Evolutionary conservation across 257 asterid genomes (phyloP), one percentile per base, ranked within the genome.

Genomic region (Capsicum baccatum): DNA sequence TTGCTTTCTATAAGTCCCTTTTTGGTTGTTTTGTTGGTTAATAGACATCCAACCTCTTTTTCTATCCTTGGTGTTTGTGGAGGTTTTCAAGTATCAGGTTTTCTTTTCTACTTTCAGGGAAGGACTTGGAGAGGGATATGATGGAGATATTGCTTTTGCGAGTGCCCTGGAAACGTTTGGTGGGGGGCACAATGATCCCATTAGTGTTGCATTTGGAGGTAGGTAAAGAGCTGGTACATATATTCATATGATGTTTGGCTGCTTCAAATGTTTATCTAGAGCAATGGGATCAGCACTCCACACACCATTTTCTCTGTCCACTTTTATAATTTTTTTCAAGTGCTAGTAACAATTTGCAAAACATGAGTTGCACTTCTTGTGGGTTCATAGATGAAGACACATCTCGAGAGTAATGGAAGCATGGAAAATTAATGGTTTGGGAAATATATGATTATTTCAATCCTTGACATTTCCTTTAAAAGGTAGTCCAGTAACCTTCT

Each of bases 161-260:
- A 93, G 98, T 86, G 95, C 97, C 14, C 90, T 95, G 67, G 99
- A 97, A 92, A 95, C 90, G 54, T 97, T 97, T 87, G 99, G 99
- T 64, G 99, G 99, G 83, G 99, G 99, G 44, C 99, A 97, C 86
- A 95, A 97, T 90, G 99, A 97, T 87, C 99, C 99, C 85, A 94
- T 97, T 69, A 97, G 99, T 86, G 96, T 97, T 86, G 99, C 99
- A 79, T 97, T 93, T 90, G 99, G 99, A 91, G 99, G 99, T 93
- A 90, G 57, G 74, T 9, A 76, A 76, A 52, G 60, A 76, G 62
- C 19, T 76, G 47, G 79, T 57, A 64, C 80, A 74, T 87, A 54
- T 83, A 50, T 76, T 76, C 47, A 14, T 21, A 76, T 76, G 13
- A 52, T 76, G 44, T 21, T 76, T 15, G 47, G 63, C 62, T 13